Base-by-base conservation (phyloP, 371 early-diverging fungal species). In the Mortierella sp. region DNA sequence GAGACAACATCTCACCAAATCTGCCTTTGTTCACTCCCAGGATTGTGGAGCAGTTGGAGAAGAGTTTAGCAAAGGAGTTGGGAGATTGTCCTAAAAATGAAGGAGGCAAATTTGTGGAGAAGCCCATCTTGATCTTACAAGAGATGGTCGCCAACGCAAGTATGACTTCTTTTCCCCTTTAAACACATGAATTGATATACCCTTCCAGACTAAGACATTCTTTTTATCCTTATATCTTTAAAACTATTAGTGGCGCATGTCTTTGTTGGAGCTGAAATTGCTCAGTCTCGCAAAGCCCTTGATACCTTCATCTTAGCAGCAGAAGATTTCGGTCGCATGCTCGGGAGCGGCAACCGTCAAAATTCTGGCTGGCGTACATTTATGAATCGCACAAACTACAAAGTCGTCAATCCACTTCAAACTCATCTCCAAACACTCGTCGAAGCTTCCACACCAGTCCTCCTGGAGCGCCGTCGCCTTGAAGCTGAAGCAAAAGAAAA, bases 141-240 rank as follows among this genome's bases (percentile, higher is more conserved):
- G 66, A 66, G 53, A 68, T 69, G 72, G 69, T 78, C 34, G 78
- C 78, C 40, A 32, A 34, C 19, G 78, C 78, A 43, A 78, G 78
- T 78, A 72, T n/a, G 78, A 59, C 4, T 32, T 56, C 42, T 35
- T 45, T 23, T 57, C 15, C 26, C 13, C 34, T 45, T 62, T 42
- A 19, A 42, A 42, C 29, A 3, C 23, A 29, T 42, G 3, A 19
- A 58, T 19, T 4, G n/a, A 5, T 31, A 7, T 55, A 26, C 29
- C 29, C 31, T 55, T 12, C 1, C 47, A 17, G 19, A 23, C n/a
- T 2, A 61, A 22, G 22, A 23, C 22, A 37, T 8, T 26, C 15
- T 55, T 13, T 40, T 8, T 53, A 28, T 47, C 22, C 22, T 61
- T 45, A 4, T 37, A 13, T 62, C 12, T 37, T 15, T 49, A 49